Conservation (phyloP, 345 rosid species). For the Corymbia maculata region DNA sequence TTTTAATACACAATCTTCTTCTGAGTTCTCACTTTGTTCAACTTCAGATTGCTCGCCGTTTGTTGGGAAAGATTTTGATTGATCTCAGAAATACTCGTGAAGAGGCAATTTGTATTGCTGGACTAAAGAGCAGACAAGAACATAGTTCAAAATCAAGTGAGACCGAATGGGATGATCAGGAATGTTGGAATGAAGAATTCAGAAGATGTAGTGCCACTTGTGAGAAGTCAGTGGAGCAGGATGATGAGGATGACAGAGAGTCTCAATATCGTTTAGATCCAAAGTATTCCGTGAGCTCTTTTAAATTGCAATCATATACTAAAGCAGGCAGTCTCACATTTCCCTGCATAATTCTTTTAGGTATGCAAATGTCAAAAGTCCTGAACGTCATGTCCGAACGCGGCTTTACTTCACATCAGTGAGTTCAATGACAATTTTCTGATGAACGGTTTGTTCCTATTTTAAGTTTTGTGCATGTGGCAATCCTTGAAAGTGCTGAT, state of each 20-base stretch:
- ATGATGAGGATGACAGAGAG: conserved; percentile 93
- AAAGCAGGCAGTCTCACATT: neutral
- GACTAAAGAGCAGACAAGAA: conserved; percentile 67
- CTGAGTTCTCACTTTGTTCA: neutral
- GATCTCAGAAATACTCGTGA: conserved; percentile 96
- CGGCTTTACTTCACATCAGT: conserved; percentile 99
- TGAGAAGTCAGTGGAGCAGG: conserved; percentile 60
- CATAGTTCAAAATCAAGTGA: conserved; percentile 29
- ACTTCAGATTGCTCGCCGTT: conserved; percentile 79
- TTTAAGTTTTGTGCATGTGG: neutral
- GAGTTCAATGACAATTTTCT: conserved; percentile 21
- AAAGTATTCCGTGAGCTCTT: conserved; percentile 28
- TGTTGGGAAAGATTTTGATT: conserved; percentile 94
- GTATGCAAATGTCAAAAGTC: conserved; percentile 98
- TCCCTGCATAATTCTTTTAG: conserved; percentile 21
- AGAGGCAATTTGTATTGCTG: conserved; percentile 93
- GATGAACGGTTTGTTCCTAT: neutral
- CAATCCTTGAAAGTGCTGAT: neutral
- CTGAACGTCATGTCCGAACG: conserved; percentile 95
- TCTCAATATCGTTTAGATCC: conserved; percentile 96
- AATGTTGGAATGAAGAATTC: conserved; percentile 48
- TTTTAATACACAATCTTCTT: neutral
- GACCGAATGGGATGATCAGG: conserved; percentile 42
- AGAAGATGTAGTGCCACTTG: conserved; percentile 53
- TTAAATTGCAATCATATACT: neutral